A percentile compares a stretch with the other conserved stretches of the same genome.
These are phyloP conservation scores for Syncephalastrum contaminatum DNA, from an alignment of 371 early-diverging fungal species.

Conservation along the genomic window DNA sequence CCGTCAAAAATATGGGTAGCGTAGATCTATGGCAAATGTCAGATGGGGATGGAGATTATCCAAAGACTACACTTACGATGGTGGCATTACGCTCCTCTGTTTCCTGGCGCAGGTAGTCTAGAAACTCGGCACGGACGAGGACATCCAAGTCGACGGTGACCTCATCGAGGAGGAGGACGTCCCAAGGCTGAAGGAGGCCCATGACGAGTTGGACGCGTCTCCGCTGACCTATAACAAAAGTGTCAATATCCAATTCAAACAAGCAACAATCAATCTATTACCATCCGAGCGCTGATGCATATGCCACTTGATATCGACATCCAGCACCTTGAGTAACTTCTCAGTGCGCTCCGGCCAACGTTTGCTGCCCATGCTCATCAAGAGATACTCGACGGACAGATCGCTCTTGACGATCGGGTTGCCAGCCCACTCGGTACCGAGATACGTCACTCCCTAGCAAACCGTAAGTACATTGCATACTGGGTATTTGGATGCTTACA, in stretches of 20 bases:
- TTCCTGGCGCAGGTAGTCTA: conserved; percentile 63
- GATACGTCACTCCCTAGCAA: conserved; percentile 66
- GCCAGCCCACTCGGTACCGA: conserved; percentile 82
- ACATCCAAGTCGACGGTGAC: conserved; percentile 86
- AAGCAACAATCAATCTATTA: not conserved
- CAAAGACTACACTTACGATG: conserved; percentile 37
- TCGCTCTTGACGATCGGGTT: conserved; percentile 61
- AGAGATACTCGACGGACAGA: conserved; percentile 62
- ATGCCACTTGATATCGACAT: conserved; percentile 73
- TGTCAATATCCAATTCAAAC: conserved; percentile 1
- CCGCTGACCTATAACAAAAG: conserved; percentile 33
- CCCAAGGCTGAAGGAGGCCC: conserved; percentile 74
- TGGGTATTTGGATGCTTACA: conserved; percentile 11
- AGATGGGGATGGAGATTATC: not conserved
- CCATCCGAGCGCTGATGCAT: conserved; percentile 78
- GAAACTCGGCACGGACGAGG: conserved; percentile 62
- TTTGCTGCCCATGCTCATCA: conserved; percentile 71
- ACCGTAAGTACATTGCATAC: too few species aligned
- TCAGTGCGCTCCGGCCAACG: conserved; percentile 63
- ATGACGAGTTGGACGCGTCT: conserved; percentile 75
- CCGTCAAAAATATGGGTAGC: conserved; percentile 74
- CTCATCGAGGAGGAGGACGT: conserved; percentile 74
- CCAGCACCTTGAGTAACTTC: conserved; percentile 61
- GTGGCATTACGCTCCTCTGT: conserved; percentile 65
- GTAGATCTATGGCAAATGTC: conserved; percentile 41